Evolutionary conservation across 1,284 basidiomycete species (phyloP).

Genomic region (Fomitopsis palustris): DNA sequence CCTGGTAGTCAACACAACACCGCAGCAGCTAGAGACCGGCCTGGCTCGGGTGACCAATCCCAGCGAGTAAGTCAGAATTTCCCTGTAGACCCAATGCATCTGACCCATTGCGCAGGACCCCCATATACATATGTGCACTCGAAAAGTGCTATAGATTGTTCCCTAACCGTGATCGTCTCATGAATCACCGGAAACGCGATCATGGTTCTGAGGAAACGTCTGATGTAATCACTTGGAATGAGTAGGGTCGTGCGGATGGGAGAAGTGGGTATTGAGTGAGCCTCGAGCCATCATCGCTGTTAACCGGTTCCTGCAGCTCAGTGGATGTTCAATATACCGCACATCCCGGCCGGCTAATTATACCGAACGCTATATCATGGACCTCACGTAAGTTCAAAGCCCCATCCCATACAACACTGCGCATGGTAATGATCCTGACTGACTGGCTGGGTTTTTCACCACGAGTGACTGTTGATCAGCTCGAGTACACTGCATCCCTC

Average conservation of each 20-base stretch:
- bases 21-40: conserved; percentile 40
- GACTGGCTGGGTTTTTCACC: too few relatives aligned
- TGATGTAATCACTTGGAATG: conserved; percentile 76
- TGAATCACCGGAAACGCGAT: conserved; percentile 69
- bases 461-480: too few relatives aligned
- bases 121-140: conserved; percentile 63
- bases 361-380: too few relatives aligned
- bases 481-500: too few relatives aligned
- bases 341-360: neutral
- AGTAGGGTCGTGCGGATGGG: conserved; percentile 23
- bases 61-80: conserved; percentile 39
- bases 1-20: conserved; percentile 42
- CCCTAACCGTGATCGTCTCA: conserved; percentile 64
- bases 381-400: too few relatives aligned
- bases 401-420: too few relatives aligned
- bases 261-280: too few relatives aligned
- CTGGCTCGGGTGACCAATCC: conserved; percentile 53
- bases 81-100: neutral
- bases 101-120: conserved; percentile 39
- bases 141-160: conserved; percentile 69
- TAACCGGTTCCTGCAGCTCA: too few relatives aligned
- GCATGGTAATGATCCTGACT: too few relatives aligned
- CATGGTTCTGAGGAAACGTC: conserved; percentile 57
- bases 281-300: too few relatives aligned
- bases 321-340: too few relatives aligned